Percentiles rank a stretch among this genome's conserved stretches.
phyloP scores from a whole-genome alignment of 2,329 filamentous ascomycete genomes.

The Stenocarpella maydis region DNA sequence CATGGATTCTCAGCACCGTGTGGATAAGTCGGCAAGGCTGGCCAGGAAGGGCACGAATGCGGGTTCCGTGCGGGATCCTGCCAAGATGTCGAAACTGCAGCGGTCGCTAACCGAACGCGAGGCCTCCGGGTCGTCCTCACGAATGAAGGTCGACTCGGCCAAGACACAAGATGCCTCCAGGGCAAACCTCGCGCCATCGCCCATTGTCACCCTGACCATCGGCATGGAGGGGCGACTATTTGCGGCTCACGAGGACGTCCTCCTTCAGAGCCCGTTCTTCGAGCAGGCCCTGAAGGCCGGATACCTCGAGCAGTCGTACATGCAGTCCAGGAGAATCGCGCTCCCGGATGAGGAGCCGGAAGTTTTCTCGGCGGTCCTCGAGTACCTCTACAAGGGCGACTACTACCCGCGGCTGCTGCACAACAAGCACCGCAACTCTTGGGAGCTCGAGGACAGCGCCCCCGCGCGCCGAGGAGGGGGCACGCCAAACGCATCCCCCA shows the following conservation, averaged over 20 bases:
- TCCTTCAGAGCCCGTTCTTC: slow-evolving; percentile 87
- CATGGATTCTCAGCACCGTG: slow-evolving; percentile 61
- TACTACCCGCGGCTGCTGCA: slow-evolving; percentile 91
- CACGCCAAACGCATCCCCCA: slow-evolving; percentile 60
- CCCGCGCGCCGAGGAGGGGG: slow-evolving; percentile 45
- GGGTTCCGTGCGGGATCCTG: slow-evolving; percentile 69
- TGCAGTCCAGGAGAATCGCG: slow-evolving; percentile 78
- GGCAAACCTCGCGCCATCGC: slow-evolving; percentile 56
- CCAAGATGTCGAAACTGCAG: slow-evolving; percentile 86
- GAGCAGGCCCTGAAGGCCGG: slow-evolving; percentile 74
- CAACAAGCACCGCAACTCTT: slow-evolving; percentile 85
- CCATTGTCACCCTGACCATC: slow-evolving; percentile 87
- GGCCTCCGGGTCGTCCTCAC: slow-evolving; percentile 42
- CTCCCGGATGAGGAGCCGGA: slow-evolving; percentile 83
- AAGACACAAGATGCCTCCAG: slow-evolving; percentile 33
- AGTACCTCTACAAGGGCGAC: slow-evolving; percentile 97
- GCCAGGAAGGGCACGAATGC: slow-evolving; percentile 66
- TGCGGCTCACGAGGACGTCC: slow-evolving; percentile 92
- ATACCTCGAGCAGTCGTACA: slow-evolving; percentile 66
- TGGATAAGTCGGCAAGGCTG: slow-evolving; percentile 86
- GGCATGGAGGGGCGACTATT: slow-evolving; percentile 88
- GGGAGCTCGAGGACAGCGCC: slow-evolving; percentile 81
- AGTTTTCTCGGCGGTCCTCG: slow-evolving; percentile 91
- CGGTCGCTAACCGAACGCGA: slow-evolving; percentile 73
- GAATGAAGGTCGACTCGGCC: slow-evolving; percentile 13